Base-by-base conservation (phyloP, 805 yeast genomes). In the Candida caryicola region DNA sequence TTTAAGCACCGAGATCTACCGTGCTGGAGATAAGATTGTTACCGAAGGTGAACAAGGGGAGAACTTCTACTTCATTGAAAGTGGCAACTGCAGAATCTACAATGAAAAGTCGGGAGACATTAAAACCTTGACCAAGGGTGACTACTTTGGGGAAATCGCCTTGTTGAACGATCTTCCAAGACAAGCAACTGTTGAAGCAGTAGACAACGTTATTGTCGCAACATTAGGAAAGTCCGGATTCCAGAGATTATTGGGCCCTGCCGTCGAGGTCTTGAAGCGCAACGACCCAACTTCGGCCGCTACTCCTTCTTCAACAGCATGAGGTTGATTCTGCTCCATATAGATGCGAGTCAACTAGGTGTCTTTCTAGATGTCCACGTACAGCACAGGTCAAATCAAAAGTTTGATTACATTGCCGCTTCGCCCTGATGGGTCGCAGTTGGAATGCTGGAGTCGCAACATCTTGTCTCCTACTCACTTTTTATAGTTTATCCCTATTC, bases 141-240 rank as follows among this genome's bases (percentile, higher is more conserved):
- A 85, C 59, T 93, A 93, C 66, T 93, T 93, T 62, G 99, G 99
- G 49, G 99, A 93, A 66, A 81, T 93, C 46, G 98, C 99, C 3
- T 71, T 93, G 51, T 73, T 93, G 51, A 85, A 90, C 54, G 96
- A 93, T 58, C 69, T 81, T 41, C 98, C 98, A 45, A 80, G 99
- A 64, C 93, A 86, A 58, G 99, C 99, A 23, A 84, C 96, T 4
- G 93, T 93, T 27, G 79, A 74, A 36, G 96, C 96, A 1, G 68
- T 74, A 13, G 76, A 82, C 35, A 71, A 72, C 29, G 81, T 93
- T 19, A 85, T 85, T 54, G 95, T 90, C 28, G 98, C 95, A n/a
- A 83, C 93, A 3, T 74, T 93, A 51, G 95, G 87, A 45, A 88
- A 91, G 67, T 77, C 84, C 45, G 98, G 96, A 0, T 93, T 93